Evolutionary conservation across 2,329 filamentous ascomycete species (phyloP), one percentile per base, ranked within the genome.

Genomic region (Fusarium sambucinum): DNA sequence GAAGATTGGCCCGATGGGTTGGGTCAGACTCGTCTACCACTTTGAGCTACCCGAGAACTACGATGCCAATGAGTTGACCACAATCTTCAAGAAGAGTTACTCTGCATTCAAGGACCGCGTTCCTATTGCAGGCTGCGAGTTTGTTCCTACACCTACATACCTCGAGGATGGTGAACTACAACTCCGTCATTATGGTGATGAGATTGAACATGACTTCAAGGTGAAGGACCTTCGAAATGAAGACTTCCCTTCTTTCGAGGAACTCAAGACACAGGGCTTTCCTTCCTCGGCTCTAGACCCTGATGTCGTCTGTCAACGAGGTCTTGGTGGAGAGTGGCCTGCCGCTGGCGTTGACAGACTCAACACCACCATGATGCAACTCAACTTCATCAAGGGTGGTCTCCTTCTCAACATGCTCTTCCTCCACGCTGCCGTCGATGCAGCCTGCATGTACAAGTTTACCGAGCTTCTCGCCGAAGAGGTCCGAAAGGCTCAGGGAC

Each of bases 1-100:
- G 21, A 63, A 42, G 50, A 63, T 63, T 35, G 59, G 59, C 0
- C 59, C 59, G 12, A 33, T 62, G 35, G 59, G 59, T 27, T 63
- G 59, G 59, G 50, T 63, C 17, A 42, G 59, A 45, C 37, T 33
- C 19, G 33, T 63, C 29, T 25, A 48, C 1, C 59, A 63, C 42
- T 63, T 63, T 21, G 50, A 63, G 14, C 58, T 63, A 16, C 25
- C n/a, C 12, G 32, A 45, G 2, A 41, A 5, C 5, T 63, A 63
- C 11, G 23, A 63, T 4, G n/a, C 58, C 2, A 27, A 63, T 0
- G 42, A 63, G 12, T 19, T 63, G 29, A 35, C 42, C 0, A 30
- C 5, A 3, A 50, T 63, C 3, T 29, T 63, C 0, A 63, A 48
- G 16, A 27, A 21, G 16, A 44, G 47, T 8, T 63, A 48, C 8